Conservation (phyloP, 345 rosid species). For the Brassica incana region DNA sequence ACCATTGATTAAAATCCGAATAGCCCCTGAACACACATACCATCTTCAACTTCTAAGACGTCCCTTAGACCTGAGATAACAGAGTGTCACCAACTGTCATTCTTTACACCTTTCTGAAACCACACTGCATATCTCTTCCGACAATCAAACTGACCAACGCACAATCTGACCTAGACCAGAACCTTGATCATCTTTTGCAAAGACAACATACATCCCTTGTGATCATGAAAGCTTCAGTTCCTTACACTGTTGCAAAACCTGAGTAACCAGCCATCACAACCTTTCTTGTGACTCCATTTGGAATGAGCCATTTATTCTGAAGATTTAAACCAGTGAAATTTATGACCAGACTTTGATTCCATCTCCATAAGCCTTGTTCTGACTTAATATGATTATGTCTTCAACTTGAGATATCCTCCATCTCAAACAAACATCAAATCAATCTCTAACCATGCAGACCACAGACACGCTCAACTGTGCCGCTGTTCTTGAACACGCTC, state of each 20-base stretch:
- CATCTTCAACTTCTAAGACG: neutral
- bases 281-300: neutral
- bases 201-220: neutral
- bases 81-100: neutral
- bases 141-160: neutral
- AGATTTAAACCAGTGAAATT: neutral
- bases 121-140: neutral
- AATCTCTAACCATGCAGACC: neutral
- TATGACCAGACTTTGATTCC: neutral
- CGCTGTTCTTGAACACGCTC: neutral
- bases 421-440: neutral
- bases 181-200: neutral
- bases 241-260: neutral
- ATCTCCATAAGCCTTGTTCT: neutral
- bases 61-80: neutral
- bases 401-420: neutral
- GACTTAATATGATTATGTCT: neutral
- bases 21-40: neutral
- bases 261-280: neutral
- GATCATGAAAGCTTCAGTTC: neutral
- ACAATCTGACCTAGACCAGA: neutral
- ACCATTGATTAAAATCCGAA: neutral
- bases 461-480: neutral
- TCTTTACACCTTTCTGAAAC: neutral
- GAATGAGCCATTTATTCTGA: neutral